Percentiles rank a stretch among this genome's conserved stretches.
Conservation (phyloP, 257 asterid species). For the Rubia yunnanensis region DNA sequence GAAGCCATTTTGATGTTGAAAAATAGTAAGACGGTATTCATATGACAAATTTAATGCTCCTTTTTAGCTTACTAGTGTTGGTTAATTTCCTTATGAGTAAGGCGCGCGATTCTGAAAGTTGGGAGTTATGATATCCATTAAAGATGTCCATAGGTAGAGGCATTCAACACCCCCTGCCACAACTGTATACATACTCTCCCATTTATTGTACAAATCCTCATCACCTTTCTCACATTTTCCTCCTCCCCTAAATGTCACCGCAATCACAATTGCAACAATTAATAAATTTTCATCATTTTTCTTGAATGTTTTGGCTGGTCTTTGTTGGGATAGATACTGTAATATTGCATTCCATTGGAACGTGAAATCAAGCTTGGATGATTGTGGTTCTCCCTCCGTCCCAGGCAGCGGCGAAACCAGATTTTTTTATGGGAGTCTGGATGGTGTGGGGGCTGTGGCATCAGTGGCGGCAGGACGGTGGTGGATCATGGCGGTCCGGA, state of each 20-base stretch:
- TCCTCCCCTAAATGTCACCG: conserved; percentile 25
- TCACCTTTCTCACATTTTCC: neutral
- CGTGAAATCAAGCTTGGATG: too few species aligned
- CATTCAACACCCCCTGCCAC: conserved; percentile 23
- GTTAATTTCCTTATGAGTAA: conserved; percentile 16
- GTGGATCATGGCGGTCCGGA: too few species aligned
- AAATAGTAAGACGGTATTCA: neutral
- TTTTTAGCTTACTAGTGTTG: conserved; percentile 8
- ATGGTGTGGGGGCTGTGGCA: too few species aligned
- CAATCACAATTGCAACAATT: conserved; percentile 17
- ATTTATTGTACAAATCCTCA: conserved; percentile 26
- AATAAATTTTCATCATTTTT: conserved; percentile 9
- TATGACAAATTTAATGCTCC: neutral
- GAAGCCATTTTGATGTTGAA: neutral
- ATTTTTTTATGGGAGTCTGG: too few species aligned
- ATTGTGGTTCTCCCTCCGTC: too few species aligned
- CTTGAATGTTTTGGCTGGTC: conserved; percentile 21
- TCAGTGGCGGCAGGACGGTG: too few species aligned
- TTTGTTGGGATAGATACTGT: conserved; percentile 10
- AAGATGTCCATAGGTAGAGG: conserved; percentile 20
- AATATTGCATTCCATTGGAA: too few species aligned
- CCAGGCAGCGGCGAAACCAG: too few species aligned
- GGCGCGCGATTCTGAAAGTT: conserved; percentile 28
- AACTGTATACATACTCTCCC: conserved; percentile 28
- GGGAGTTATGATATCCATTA: conserved; percentile 34